phyloP scores from a whole-genome alignment of 1,284 basidiomycete genomes.

The Sporisorium exsertum region DNA sequence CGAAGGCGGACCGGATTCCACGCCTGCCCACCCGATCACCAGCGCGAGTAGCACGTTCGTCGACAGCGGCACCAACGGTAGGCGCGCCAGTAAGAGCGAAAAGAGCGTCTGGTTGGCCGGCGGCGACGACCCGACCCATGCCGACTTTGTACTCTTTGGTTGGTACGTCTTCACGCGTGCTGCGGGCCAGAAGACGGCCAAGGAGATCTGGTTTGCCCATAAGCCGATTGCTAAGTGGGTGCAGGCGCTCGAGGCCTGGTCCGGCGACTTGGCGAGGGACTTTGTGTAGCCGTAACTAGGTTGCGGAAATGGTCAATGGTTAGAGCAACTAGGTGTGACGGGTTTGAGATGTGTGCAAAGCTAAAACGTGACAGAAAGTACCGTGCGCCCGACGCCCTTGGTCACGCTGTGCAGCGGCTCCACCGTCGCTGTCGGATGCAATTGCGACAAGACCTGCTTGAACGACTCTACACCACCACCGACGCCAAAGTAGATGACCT shows the following conservation, averaged over 20 bases:
- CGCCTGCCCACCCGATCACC: slow-evolving; percentile 3
- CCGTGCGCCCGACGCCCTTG: slow-evolving; percentile 54
- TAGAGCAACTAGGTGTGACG: background rate
- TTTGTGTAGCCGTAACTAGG: slow-evolving; percentile 28
- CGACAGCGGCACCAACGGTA: background rate
- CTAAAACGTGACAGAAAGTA: slow-evolving; percentile 47
- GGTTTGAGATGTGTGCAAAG: background rate
- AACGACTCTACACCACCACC: slow-evolving; percentile 89
- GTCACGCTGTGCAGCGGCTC: slow-evolving; percentile 30
- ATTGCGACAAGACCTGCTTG: slow-evolving; percentile 71
- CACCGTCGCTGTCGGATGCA: slow-evolving; percentile 11
- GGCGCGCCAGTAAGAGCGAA: slow-evolving; percentile 12
- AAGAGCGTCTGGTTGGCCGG: slow-evolving; percentile 46
- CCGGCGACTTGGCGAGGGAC: slow-evolving; percentile 41
- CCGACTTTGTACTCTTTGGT: slow-evolving; percentile 57
- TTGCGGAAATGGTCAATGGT: background rate
- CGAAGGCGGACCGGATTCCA: slow-evolving; percentile 26
- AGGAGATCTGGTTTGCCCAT: slow-evolving; percentile 51
- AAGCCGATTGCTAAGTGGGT: slow-evolving; percentile 47
- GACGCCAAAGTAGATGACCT: slow-evolving; percentile 94
- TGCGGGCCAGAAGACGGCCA: slow-evolving; percentile 32
- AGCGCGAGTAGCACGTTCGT: background rate
- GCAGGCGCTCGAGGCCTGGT: slow-evolving; percentile 49
- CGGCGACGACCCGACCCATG: slow-evolving; percentile 53
- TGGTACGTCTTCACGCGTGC: slow-evolving; percentile 52